phyloP scores from a whole-genome alignment of 768 basidiomycete genomes.

The Tylopilus cervinicoccineus region DNA sequence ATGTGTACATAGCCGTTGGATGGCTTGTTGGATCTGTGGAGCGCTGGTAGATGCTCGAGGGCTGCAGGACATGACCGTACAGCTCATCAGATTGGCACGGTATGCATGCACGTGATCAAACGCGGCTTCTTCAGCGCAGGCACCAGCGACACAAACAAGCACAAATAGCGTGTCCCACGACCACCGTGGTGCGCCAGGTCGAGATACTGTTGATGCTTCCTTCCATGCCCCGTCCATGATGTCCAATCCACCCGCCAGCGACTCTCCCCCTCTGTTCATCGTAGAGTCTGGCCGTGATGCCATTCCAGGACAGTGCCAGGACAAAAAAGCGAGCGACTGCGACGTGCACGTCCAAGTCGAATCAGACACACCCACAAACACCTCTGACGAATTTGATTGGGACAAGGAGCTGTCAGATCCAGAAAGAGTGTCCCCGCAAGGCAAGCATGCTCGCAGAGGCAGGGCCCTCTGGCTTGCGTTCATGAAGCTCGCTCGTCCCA shows the following conservation, averaged over 20 bases:
- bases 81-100: no score
- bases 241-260: constrained; percentile 4
- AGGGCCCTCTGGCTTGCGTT: constrained; percentile 60
- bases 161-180: background rate
- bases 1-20: no score
- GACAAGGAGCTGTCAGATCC: constrained; percentile 47
- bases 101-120: no score
- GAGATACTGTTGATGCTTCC: background rate
- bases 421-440: constrained; percentile 20
- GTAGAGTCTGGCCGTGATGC: constrained; percentile 5
- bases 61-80: no score
- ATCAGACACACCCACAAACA: constrained; percentile 48
- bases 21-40: no score
- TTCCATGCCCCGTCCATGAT: constrained; percentile 15
- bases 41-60: no score
- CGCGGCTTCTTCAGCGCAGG: no score
- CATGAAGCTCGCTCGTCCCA: constrained; percentile 57
- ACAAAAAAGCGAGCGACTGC: constrained; percentile 11
- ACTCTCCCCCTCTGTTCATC: constrained; percentile 1
- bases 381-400: constrained; percentile 74
- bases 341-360: constrained; percentile 15
- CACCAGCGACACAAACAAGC: no score
- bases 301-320: background rate
- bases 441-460: constrained; percentile 54
- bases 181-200: no score